These are phyloP conservation scores for Rhizopus sp. DNA, from an alignment of 371 early-diverging fungal genomes.

Conservation along the genomic window DNA sequence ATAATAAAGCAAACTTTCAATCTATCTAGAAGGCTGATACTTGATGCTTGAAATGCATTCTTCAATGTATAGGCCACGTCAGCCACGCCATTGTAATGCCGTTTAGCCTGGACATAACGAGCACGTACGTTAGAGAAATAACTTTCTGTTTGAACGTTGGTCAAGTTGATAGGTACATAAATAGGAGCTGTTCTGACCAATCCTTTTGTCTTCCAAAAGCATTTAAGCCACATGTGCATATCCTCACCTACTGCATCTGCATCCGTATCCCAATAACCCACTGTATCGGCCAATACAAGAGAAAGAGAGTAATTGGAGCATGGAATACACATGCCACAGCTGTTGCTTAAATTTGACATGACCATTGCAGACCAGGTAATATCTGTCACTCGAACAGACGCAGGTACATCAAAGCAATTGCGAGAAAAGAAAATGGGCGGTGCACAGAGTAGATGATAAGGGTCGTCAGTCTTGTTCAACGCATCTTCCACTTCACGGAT, in stretches of 20 bases:
- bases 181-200: constrained; percentile 65
- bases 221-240: constrained; percentile 86
- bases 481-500: constrained; percentile 47
- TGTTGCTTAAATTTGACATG: constrained; percentile 76
- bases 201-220: constrained; percentile 75
- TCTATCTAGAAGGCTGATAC: constrained; percentile 38
- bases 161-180: constrained; percentile 73
- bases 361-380: constrained; percentile 79
- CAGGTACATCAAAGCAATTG: constrained; percentile 72
- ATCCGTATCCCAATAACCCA: constrained; percentile 80
- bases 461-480: constrained; percentile 38
- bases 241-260: constrained; percentile 86
- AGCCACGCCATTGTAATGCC: constrained; percentile 66
- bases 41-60: constrained; percentile 18
- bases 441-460: constrained; percentile 59
- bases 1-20: constrained; percentile 44
- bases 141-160: constrained; percentile 72
- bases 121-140: constrained; percentile 59
- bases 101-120: constrained; percentile 71
- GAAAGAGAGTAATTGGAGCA: constrained; percentile 78
- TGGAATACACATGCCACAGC: constrained; percentile 68
- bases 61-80: constrained; percentile 58
- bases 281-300: constrained; percentile 67
- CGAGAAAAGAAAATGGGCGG: constrained; percentile 80
- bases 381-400: constrained; percentile 76